Evolutionary conservation across 2,329 filamentous ascomycete genomes (phyloP).

Genomic region (Diplodia mutila): DNA sequence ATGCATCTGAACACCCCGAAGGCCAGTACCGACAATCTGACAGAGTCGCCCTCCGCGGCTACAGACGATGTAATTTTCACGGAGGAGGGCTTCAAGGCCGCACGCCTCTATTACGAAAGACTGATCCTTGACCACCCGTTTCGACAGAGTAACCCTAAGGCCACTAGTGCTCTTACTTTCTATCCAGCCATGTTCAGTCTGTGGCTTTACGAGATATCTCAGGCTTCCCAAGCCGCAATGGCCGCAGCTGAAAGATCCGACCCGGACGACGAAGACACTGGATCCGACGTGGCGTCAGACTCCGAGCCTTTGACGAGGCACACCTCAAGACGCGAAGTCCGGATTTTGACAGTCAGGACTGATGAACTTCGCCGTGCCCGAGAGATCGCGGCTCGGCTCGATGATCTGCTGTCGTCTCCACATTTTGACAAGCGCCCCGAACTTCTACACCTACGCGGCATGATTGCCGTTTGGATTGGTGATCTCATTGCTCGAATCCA

Average conservation of each 20-base stretch:
- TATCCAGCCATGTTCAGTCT: constrained; percentile 79
- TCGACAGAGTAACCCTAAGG: constrained; percentile 63
- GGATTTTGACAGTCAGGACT: constrained; percentile 28
- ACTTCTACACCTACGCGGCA: constrained; percentile 71
- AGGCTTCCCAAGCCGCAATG: constrained; percentile 54
- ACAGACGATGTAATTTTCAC: constrained; percentile 33
- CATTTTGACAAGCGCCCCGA: constrained; percentile 71
- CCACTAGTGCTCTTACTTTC: constrained; percentile 72
- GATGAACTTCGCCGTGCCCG: constrained; percentile 63
- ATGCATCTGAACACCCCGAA: constrained; percentile 66
- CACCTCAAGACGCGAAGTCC: constrained; percentile 12
- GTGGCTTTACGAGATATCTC: constrained; percentile 76
- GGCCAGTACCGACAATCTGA: constrained; percentile 7
- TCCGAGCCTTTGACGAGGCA: not conserved
- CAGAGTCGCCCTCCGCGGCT: constrained; percentile 6
- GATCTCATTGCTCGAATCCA: constrained; percentile 60
- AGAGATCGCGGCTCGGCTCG: constrained; percentile 70
- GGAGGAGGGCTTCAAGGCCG: constrained; percentile 58
- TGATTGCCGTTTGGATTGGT: constrained; percentile 74
- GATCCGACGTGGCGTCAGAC: not conserved
- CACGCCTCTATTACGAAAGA: constrained; percentile 73
- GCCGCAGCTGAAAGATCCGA: constrained; percentile 1
- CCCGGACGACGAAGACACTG: not conserved
- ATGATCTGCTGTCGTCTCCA: constrained; percentile 68
- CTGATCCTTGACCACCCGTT: constrained; percentile 71